Base-by-base conservation (phyloP, 1,284 basidiomycete species). In the Fomitopsis pinicola region DNA sequence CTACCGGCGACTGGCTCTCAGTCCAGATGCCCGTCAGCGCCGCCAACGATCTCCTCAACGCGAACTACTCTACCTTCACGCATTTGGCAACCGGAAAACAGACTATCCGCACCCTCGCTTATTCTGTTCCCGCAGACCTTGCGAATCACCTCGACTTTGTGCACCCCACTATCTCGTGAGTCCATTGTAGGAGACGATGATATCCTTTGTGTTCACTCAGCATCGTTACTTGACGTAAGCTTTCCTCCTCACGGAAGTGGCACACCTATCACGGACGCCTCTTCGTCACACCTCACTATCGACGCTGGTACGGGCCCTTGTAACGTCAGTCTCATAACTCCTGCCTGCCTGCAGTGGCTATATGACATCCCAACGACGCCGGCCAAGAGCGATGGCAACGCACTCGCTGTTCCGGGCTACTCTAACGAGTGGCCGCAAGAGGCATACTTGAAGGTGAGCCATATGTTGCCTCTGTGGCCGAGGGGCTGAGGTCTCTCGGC, bases 321-420 rank as follows among this genome's bases (percentile, higher is more conserved):
- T 22, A 36, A 42, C 10, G 5, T 26, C 26, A 57, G 33, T 15
- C 22, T 22, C 52, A 33, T 63, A 9, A 44, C 30, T 8, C 84
- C 84, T 14, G 71, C 80, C 1, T 88, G 85, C 66, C 68, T 88
- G 58, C 73, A 80, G 59, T 76, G 75, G 4, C 67, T 87, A 42
- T 88, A 87, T 69, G 83, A 82, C 8, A 74, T 75, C 15, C 67
- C 68, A 3, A 85, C 85, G 61, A 77, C 77, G 0, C 80, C 81
- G 1, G 68, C 71, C 6, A 75, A 79, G 4, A 75, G 76, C 0
- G 67, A 63, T n/a, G 71, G 67, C 36, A 86, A 84, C 68, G 78
- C 71, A 30, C 74, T 87, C 42, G 85, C 82, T 59, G 78, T 87
- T 58, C 79, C 80, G 28, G 86, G 86, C 10, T 86, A 84, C 66